Base-by-base conservation (phyloP, 441 rosid genomes). In the Dalechampia spathulata region DNA sequence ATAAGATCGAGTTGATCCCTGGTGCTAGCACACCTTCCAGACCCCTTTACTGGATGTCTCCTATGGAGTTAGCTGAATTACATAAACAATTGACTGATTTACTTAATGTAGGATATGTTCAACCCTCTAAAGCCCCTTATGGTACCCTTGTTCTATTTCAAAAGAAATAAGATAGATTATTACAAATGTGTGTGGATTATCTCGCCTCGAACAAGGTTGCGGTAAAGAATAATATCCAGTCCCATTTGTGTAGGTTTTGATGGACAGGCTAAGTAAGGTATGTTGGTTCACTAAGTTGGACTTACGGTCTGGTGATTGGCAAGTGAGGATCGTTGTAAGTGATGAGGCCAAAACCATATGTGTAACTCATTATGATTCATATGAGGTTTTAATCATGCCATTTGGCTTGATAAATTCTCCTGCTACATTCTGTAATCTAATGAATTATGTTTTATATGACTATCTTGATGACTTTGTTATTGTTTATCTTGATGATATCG, bases 281-380 rank as follows among this genome's bases (percentile, higher is more conserved):
- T n/a, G n/a, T 8, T 59, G 10, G 23, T 60, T 42, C 20, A 53
- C 52, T 0, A 70, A 65, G 21, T 15, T 69, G 3, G 65, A 69
- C 20, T 41, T 59, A 7, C 1, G 58, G 7, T 48, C 21, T 0
- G n/a, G 70, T 1, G 52, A 49, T 27, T 28, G 10, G n/a, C 21
- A 57, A 43, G 64, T 57, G 4, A 1, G 19, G 2, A 57, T 63
- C 0, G 22, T 27, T 0, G 27, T 30, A 4, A 28, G 16, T 0
- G 58, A 49, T 13, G 51, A 57, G 22, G 13, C 4, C 0, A 67
- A 67, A 27, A 67, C 32, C 0, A 41, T 45, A 0, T 54, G 32
- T 15, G 55, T 58, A 4, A 44, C 48, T 12, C 12, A 4, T 0
- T 44, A 20, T 44, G 15, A 15, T 0, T 7, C 21, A 1, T 52